Conservation (phyloP, 1,139 yeast genomes). For the Hansenula lynferdii region DNA sequence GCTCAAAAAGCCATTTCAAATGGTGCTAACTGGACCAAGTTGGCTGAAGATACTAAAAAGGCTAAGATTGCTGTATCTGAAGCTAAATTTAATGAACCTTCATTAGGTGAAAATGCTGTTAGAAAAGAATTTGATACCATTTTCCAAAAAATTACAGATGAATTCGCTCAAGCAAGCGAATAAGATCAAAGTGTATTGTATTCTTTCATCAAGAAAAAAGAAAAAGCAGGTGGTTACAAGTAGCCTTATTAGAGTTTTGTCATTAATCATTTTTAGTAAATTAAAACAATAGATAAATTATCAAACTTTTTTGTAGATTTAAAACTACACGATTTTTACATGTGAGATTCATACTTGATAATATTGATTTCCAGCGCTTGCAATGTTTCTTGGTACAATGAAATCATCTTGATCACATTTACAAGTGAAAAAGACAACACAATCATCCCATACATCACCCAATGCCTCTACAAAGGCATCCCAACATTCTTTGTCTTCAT, state of each 20-base stretch:
- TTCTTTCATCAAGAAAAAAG: neutral
- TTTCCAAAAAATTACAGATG: constrained; percentile 72
- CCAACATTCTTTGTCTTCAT: constrained; percentile 9
- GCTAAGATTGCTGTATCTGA: constrained; percentile 92
- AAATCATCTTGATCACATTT: constrained; percentile 1
- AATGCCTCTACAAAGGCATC: neutral
- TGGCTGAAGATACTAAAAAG: constrained; percentile 82
- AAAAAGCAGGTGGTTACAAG: too few relatives aligned
- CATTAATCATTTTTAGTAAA: neutral
- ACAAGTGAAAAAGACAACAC: constrained; percentile 4
- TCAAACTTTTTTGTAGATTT: too few relatives aligned
- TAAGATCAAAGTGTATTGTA: constrained; percentile 26
- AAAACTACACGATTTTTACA: too few relatives aligned
- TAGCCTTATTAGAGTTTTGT: neutral
- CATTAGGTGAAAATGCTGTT: constrained; percentile 79
- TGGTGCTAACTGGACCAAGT: constrained; percentile 93
- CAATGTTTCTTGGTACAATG: too few relatives aligned
- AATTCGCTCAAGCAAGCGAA: constrained; percentile 94
- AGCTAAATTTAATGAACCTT: constrained; percentile 94
- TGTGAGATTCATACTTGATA: neutral
- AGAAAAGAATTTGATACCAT: constrained; percentile 73
- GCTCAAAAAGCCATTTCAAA: constrained; percentile 95
- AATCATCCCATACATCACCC: constrained; percentile 9
- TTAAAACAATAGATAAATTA: neutral
- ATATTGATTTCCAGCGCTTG: too few relatives aligned